A percentile compares a stretch with the other conserved stretches of the same genome.
These are phyloP conservation scores for Coelastrella sp. DNA, from an alignment of 139 green algal genomes.

Conservation along the genomic window DNA sequence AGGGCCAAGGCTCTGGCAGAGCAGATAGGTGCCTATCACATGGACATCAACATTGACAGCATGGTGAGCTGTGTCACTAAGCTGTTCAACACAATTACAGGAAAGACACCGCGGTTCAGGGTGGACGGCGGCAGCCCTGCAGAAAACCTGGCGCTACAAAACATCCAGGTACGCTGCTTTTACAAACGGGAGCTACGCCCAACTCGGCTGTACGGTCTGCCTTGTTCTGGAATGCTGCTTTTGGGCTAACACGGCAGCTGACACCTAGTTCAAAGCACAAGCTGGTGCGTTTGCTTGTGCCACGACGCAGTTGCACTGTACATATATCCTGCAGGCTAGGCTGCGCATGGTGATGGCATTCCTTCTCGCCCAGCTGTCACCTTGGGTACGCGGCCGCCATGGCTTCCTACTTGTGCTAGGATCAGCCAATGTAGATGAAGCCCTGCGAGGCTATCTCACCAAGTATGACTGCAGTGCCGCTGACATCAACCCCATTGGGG, in stretches of 20 bases:
- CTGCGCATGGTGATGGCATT: conserved; percentile 98
- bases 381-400: conserved; percentile 69
- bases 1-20: conserved; percentile 57
- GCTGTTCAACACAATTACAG: conserved; percentile 86
- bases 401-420: conserved; percentile 97
- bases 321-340: conserved; percentile 69
- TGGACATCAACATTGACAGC: conserved; percentile 88
- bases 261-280: neutral
- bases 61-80: conserved; percentile 58
- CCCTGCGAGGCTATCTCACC: conserved; percentile 83
- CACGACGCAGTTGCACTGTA: neutral
- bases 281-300: too few species aligned
- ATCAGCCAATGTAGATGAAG: conserved; percentile 97
- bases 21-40: conserved; percentile 90
- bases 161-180: conserved; percentile 74
- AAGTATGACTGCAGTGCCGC: conserved; percentile 95
- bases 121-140: conserved; percentile 81
- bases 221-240: neutral
- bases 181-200: neutral
- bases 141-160: conserved; percentile 98
- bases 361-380: conserved; percentile 88
- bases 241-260: too few species aligned
- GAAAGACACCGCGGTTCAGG: conserved; percentile 82
- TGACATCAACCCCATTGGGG: conserved; percentile 98
- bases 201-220: neutral